phyloP scores from a whole-genome alignment of 768 basidiomycete genomes.

The Chlorophyllum brunneum region DNA sequence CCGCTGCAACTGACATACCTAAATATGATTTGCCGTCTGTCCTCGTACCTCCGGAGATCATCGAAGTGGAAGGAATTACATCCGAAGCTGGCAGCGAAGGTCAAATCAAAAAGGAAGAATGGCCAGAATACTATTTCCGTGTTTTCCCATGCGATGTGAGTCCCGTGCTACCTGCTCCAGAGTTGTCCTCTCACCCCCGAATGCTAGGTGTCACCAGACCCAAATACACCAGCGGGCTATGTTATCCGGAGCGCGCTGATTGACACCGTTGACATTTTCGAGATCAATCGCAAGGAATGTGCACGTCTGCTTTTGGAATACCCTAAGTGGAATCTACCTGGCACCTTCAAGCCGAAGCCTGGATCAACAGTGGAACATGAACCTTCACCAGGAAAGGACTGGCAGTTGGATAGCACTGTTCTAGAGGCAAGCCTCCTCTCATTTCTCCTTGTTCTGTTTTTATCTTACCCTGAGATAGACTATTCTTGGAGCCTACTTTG shows the following conservation, averaged over 20 bases:
- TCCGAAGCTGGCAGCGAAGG: conserved; percentile 69
- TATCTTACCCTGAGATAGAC: conserved; percentile 37
- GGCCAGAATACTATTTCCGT: conserved; percentile 68
- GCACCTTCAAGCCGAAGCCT: conserved; percentile 81
- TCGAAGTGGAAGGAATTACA: conserved; percentile 72
- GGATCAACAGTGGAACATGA: conserved; percentile 50
- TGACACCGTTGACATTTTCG: conserved; percentile 85
- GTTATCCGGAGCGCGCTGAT: conserved; percentile 68
- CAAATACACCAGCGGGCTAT: conserved; percentile 73
- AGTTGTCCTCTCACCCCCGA: conserved; percentile 3
- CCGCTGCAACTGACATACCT: conserved; percentile 24
- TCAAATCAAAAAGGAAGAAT: conserved; percentile 76
- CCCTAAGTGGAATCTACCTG: conserved; percentile 76
- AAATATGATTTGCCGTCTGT: conserved; percentile 73
- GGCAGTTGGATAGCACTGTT: conserved; percentile 86
- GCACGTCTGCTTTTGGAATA: conserved; percentile 84
- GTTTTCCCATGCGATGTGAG: conserved; percentile 61
- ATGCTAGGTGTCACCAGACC: conserved; percentile 70
- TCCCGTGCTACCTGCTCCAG: neutral
- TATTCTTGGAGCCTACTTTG: conserved; percentile 67
- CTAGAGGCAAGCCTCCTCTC: conserved; percentile 58
- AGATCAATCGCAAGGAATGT: conserved; percentile 94
- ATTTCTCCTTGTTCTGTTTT: neutral
- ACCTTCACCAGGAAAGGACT: conserved; percentile 61
- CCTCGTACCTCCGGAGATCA: conserved; percentile 83